Conservation (phyloP, 768 basidiomycete genomes). For the Mrakia gelida region DNA sequence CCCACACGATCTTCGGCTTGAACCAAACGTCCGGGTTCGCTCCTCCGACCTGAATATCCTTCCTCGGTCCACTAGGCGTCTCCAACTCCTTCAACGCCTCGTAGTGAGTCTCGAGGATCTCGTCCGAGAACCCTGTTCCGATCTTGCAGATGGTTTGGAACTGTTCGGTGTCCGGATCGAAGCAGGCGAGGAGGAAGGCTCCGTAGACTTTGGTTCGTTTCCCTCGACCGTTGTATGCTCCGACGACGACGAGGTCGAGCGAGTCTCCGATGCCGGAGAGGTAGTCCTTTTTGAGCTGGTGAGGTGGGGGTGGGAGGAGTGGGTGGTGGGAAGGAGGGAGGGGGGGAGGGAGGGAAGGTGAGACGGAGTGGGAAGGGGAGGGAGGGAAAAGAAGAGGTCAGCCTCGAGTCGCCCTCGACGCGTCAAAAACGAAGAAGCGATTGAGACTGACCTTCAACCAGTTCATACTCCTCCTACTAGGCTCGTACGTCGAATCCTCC, state of each 20-base stretch:
- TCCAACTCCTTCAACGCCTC: conserved; percentile 59
- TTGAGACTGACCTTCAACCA: conserved; percentile 78
- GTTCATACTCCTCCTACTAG: conserved; percentile 88
- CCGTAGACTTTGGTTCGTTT: conserved; percentile 97
- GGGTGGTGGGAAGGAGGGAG: not conserved
- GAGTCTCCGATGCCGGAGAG: conserved; percentile 94
- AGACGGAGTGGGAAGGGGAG: not conserved
- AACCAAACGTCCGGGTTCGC: conserved; percentile 98
- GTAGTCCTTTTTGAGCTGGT: conserved; percentile 96
- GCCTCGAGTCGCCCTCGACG: not conserved
- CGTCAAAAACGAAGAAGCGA: not conserved
- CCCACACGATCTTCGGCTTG: conserved; percentile 96
- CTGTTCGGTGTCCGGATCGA: conserved; percentile 87
- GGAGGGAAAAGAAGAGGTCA: too few species aligned
- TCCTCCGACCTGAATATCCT: conserved; percentile 85
- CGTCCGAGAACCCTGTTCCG: conserved; percentile 96
- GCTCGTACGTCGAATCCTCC: conserved; percentile 89
- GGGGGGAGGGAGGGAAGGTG: not conserved
- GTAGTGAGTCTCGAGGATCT: conserved; percentile 72
- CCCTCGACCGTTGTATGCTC: conserved; percentile 94
- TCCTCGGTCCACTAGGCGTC: conserved; percentile 55
- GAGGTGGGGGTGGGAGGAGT: not conserved
- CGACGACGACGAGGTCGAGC: conserved; percentile 94
- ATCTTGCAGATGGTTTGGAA: conserved; percentile 99
- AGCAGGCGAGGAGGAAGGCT: conserved; percentile 95